Conservation (phyloP, 306 rosid genomes). For the Hippophae rhamnoides region DNA sequence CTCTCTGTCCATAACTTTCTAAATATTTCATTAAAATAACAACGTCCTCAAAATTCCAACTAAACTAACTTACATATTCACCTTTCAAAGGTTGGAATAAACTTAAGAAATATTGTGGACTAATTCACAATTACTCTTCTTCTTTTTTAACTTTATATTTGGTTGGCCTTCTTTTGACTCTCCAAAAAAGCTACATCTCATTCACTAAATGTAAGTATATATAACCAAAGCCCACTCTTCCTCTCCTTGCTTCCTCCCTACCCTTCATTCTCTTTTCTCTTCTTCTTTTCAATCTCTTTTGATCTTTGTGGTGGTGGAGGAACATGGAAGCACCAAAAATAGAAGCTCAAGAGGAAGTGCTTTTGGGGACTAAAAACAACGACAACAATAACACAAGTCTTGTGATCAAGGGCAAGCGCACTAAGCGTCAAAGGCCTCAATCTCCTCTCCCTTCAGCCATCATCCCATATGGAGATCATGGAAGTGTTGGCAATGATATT, state of each 20-base stretch:
- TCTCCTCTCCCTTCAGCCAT: conserved; percentile 67
- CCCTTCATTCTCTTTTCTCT: conserved; percentile 23
- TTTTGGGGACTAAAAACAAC: conserved; percentile 40
- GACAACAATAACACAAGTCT: neutral
- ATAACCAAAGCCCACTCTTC: conserved; percentile 13
- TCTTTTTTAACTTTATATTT: too few relatives aligned
- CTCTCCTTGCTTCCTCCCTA: conserved; percentile 53
- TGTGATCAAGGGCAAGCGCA: conserved; percentile 69
- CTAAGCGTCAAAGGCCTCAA: conserved; percentile 78
- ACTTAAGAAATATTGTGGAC: neutral
- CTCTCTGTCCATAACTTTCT: conserved; percentile 15
- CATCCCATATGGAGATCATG: conserved; percentile 21
- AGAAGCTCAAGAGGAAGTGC: conserved; percentile 36
- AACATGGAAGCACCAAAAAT: conserved; percentile 42
- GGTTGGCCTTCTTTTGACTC: too few relatives aligned
- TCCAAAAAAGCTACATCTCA: conserved; percentile 9
- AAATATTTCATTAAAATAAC: too few relatives aligned
- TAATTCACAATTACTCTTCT: too few relatives aligned
- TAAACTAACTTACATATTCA: conserved; percentile 14
- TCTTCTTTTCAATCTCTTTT: conserved; percentile 15
- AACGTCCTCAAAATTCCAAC: conserved; percentile 5
- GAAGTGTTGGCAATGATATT: neutral
- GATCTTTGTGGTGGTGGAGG: conserved; percentile 13
- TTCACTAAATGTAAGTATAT: conserved; percentile 19
- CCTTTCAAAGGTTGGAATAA: conserved; percentile 14